Conservation (phyloP, 2,329 filamentous ascomycete species). For the Sarocladiaceae sp. region DNA sequence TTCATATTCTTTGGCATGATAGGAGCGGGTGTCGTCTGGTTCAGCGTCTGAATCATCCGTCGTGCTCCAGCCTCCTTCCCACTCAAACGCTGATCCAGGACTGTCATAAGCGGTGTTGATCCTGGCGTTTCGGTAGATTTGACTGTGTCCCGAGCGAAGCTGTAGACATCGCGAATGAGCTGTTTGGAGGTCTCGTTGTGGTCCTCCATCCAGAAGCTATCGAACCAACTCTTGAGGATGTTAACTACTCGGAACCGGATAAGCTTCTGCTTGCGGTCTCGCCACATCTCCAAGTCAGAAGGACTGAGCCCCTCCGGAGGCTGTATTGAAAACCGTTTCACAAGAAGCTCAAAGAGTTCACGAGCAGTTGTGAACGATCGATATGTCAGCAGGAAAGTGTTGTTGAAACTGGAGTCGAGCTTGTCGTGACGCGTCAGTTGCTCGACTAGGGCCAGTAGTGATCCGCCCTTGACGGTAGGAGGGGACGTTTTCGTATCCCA, state of each 20-base stretch:
- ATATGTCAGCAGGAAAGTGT: conserved; percentile 95
- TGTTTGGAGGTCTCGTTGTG: conserved; percentile 78
- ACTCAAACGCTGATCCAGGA: conserved; percentile 82
- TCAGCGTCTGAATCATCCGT: conserved; percentile 81
- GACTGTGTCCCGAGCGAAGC: conserved; percentile 87
- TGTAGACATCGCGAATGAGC: conserved; percentile 82
- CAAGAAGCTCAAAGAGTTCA: conserved; percentile 88
- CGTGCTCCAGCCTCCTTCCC: conserved; percentile 86
- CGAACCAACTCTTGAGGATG: conserved; percentile 97
- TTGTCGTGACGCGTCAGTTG: conserved; percentile 95
- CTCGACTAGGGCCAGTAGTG: conserved; percentile 83
- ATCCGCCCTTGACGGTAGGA: conserved; percentile 81
- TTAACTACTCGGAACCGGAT: conserved; percentile 96
- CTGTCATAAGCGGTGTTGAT: conserved; percentile 75
- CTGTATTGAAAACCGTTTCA: conserved; percentile 88
- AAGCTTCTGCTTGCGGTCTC: conserved; percentile 90
- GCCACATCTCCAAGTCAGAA: conserved; percentile 80
- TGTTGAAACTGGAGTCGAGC: conserved; percentile 92
- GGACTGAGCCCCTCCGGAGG: conserved; percentile 76
- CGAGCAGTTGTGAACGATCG: conserved; percentile 87
- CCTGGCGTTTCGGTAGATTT: conserved; percentile 92
- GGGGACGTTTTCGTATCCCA: conserved; percentile 80
- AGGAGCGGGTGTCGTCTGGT: conserved; percentile 74
- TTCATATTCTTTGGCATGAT: conserved; percentile 99
- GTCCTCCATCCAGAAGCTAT: conserved; percentile 98